These are phyloP conservation scores for Trichoderma arundinaceum DNA, from an alignment of 2,329 filamentous ascomycete genomes.

Conservation along the genomic window DNA sequence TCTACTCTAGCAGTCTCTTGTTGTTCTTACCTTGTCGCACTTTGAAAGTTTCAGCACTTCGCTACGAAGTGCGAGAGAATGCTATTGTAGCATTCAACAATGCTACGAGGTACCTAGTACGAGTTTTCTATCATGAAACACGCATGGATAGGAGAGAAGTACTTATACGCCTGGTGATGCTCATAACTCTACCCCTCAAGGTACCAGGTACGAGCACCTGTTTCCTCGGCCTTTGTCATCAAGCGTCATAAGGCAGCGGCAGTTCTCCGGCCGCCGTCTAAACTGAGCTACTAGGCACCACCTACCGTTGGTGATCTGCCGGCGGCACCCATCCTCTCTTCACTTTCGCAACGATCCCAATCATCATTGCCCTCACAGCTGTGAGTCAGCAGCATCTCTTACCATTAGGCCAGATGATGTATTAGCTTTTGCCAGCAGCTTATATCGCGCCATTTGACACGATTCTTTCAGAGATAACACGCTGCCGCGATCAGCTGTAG, in stretches of 20 bases:
- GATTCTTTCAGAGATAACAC: neutral
- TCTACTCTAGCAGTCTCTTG: no score
- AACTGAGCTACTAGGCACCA: conserved; percentile 13
- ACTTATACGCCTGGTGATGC: no score
- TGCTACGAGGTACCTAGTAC: neutral
- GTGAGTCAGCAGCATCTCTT: neutral
- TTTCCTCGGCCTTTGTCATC: conserved; percentile 23
- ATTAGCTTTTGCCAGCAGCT: neutral
- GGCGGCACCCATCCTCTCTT: neutral
- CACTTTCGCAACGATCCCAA: neutral
- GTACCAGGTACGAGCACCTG: neutral
- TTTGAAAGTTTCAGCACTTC: no score
- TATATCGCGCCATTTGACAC: conserved; percentile 16
- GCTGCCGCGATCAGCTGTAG: conserved; percentile 7
- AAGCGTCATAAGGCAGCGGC: conserved; percentile 26
- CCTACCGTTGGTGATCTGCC: neutral
- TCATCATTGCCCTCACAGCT: neutral
- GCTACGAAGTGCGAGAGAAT: no score
- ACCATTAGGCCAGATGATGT: neutral
- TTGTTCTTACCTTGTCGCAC: no score
- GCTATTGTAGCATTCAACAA: neutral
- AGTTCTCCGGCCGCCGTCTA: conserved; percentile 20
- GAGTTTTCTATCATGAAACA: neutral
- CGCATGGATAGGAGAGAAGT: no score
- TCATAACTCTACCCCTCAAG: no score